Evolutionary conservation across 768 basidiomycete species (phyloP).

Genomic region (Auriculariales sp.): DNA sequence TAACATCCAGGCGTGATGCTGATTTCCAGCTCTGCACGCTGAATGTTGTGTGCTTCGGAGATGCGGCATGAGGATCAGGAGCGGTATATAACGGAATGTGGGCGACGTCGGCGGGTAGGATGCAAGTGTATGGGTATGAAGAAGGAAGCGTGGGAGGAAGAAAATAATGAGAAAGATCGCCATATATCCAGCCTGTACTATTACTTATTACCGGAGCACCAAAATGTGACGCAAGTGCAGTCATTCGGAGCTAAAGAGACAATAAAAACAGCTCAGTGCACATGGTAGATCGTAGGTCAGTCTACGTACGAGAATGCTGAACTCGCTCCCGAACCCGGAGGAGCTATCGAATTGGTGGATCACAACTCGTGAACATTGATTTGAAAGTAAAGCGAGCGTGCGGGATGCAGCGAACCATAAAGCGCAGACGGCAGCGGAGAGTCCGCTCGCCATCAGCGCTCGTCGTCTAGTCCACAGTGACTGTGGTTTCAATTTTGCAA

Average conservation of each 20-base stretch:
- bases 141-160: no score
- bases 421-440: no score
- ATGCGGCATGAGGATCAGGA: background rate
- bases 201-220: background rate
- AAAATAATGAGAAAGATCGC: no score
- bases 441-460: no score
- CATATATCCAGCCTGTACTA: background rate
- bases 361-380: background rate
- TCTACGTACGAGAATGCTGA: background rate
- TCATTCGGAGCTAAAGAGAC: background rate
- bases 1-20: background rate
- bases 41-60: background rate
- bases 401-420: no score
- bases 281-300: background rate
- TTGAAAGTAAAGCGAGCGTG: no score
- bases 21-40: background rate
- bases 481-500: no score
- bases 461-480: no score
- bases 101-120: background rate
- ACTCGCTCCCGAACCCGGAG: background rate
- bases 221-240: background rate
- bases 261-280: background rate
- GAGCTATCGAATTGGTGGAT: background rate
- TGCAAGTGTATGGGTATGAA: no score
- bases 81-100: background rate